phyloP scores from a whole-genome alignment of 2,329 filamentous ascomycete genomes.

The Colletotrichum sp. region DNA sequence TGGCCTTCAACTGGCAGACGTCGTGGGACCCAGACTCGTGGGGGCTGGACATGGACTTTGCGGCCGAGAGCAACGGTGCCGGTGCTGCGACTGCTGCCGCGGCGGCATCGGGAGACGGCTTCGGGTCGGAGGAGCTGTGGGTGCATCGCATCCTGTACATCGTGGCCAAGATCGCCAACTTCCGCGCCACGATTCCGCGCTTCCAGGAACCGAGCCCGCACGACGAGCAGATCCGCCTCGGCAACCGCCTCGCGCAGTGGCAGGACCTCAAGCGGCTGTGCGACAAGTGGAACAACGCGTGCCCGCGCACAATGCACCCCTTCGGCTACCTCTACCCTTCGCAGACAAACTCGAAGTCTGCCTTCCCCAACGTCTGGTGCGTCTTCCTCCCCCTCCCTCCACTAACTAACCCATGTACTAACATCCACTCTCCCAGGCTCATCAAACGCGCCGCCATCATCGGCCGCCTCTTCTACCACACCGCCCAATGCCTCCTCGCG shows the following conservation, averaged over 20 bases:
- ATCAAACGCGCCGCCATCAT: slow-evolving; percentile 83
- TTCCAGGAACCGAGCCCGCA: slow-evolving; percentile 64
- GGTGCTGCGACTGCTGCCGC: slow-evolving; percentile 6
- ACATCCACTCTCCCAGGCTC: slow-evolving; percentile 69
- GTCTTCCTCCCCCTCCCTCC: slow-evolving; percentile 27
- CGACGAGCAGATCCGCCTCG: slow-evolving; percentile 67
- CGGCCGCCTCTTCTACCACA: slow-evolving; percentile 88
- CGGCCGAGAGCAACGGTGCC: slow-evolving; percentile 11
- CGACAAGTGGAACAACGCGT: slow-evolving; percentile 79
- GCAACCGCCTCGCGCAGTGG: slow-evolving; percentile 78
- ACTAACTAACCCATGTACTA: not conserved
- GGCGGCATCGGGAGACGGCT: slow-evolving; percentile 5
- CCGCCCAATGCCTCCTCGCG: slow-evolving; percentile 79
- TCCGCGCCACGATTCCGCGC: slow-evolving; percentile 72
- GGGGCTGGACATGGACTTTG: slow-evolving; percentile 81
- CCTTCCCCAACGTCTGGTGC: slow-evolving; percentile 87
- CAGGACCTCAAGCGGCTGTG: slow-evolving; percentile 79
- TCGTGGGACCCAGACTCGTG: slow-evolving; percentile 91
- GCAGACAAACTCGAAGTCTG: slow-evolving; percentile 71
- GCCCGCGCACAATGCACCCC: slow-evolving; percentile 86
- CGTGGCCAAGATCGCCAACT: slow-evolving; percentile 85
- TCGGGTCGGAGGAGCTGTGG: slow-evolving; percentile 80
- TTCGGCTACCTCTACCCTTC: slow-evolving; percentile 77
- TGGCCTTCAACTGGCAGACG: slow-evolving; percentile 85
- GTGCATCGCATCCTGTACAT: slow-evolving; percentile 89